phyloP scores from a whole-genome alignment of 1,284 basidiomycete genomes.

The Sanghuangporus baumii region DNA sequence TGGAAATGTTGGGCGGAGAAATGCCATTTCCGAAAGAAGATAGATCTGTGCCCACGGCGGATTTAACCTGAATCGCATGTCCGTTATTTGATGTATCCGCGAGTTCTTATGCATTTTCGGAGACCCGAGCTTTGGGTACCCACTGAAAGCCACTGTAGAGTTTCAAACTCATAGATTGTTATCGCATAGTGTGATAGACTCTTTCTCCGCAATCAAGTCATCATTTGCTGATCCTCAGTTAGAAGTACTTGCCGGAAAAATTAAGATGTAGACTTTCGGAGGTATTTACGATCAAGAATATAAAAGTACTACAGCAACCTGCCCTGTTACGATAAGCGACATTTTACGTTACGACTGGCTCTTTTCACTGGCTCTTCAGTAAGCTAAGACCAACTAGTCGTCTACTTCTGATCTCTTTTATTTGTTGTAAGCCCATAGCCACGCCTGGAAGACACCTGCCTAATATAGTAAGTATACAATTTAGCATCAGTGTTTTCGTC shows the following conservation, averaged over 20 bases:
- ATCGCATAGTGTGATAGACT: neutral
- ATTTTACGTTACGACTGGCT: neutral
- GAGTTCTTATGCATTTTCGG: neutral
- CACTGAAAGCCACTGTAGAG: neutral
- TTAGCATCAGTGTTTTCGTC: neutral
- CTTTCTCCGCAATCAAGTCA: neutral
- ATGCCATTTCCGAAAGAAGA: neutral
- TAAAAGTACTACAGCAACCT: neutral
- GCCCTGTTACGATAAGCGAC: neutral
- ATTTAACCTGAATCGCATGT: neutral
- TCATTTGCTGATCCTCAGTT: neutral
- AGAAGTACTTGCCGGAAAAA: neutral
- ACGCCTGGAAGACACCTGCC: neutral
- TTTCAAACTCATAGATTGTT: neutral
- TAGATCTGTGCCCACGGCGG: neutral
- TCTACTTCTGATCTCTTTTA: neutral
- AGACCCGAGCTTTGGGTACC: neutral
- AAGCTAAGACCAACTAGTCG: neutral
- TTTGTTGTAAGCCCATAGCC: neutral
- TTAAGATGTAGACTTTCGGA: neutral
- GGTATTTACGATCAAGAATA: neutral
- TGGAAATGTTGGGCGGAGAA: neutral
- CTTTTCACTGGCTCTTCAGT: neutral
- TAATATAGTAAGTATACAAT: neutral
- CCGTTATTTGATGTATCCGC: neutral